phyloP scores from a whole-genome alignment of 1,139 yeast genomes.

The Geotrichum phurueaensis region DNA sequence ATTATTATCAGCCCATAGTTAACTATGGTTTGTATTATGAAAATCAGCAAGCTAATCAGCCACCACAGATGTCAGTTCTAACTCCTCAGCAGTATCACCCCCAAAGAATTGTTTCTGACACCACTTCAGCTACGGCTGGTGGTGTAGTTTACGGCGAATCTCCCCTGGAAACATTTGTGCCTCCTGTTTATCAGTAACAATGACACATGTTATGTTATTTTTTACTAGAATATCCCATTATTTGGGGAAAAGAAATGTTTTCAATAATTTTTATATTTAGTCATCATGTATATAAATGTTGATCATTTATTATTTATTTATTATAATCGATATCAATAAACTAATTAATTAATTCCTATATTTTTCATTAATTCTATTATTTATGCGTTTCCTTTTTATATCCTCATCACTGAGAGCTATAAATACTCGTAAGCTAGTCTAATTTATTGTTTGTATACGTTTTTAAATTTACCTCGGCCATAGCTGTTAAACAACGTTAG shows the following conservation, averaged over 20 bases:
- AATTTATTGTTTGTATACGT: no score
- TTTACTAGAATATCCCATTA: neutral
- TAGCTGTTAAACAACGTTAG: no score
- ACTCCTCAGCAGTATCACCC: constrained; percentile 6
- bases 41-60: neutral
- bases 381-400: neutral
- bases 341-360: neutral
- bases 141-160: constrained; percentile 4
- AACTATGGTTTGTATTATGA: constrained; percentile 2
- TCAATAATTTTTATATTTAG: neutral
- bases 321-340: neutral
- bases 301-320: neutral
- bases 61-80: constrained; percentile 4
- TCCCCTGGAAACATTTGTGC: constrained; percentile 11
- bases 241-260: neutral
- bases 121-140: neutral
- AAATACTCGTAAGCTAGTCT: no score
- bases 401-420: no score
- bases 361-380: neutral
- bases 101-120: neutral
- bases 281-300: neutral
- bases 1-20: constrained; percentile 1
- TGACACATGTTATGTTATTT: neutral
- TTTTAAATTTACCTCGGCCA: no score
- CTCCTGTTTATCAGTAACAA: constrained; percentile 3